Conservation (phyloP, 1,139 yeast genomes). For the Suhomyces chickasaworum region DNA sequence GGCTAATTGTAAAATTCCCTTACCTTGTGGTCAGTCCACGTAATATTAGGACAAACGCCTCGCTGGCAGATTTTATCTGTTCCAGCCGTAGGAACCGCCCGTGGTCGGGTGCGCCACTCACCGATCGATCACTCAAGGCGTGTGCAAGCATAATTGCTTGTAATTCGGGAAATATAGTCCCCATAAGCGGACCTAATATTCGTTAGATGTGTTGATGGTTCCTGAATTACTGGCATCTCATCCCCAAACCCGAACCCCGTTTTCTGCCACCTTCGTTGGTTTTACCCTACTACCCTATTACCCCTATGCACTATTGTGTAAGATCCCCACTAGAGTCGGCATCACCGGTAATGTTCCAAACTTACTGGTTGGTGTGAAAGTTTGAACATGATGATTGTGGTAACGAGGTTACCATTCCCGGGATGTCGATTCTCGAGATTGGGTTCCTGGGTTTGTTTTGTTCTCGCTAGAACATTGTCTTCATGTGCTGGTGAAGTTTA, state of each 20-base stretch:
- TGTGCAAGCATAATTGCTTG: not conserved
- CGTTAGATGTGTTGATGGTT: not conserved
- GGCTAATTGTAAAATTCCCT: not conserved
- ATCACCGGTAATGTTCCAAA: not conserved
- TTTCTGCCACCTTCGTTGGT: no score
- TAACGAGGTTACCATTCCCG: slow-evolving; percentile 1
- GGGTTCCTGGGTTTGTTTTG: not conserved
- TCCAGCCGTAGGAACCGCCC: not conserved
- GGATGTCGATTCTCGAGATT: not conserved
- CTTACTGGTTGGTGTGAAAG: not conserved
- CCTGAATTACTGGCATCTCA: not conserved
- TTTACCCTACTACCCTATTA: no score
- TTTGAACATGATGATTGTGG: not conserved
- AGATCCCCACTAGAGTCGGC: not conserved
- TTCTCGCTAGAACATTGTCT: slow-evolving; percentile 2
- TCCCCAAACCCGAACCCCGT: not conserved
- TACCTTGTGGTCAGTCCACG: not conserved
- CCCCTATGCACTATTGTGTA: no score
- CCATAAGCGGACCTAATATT: not conserved
- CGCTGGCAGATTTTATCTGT: not conserved
- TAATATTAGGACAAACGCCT: not conserved
- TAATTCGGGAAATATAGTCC: not conserved
- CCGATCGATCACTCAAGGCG: not conserved
- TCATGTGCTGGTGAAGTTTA: not conserved
- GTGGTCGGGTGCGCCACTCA: not conserved